These are phyloP conservation scores for Glebionis coronaria DNA, from an alignment of 129 eudicot genomes.

Conservation along the genomic window DNA sequence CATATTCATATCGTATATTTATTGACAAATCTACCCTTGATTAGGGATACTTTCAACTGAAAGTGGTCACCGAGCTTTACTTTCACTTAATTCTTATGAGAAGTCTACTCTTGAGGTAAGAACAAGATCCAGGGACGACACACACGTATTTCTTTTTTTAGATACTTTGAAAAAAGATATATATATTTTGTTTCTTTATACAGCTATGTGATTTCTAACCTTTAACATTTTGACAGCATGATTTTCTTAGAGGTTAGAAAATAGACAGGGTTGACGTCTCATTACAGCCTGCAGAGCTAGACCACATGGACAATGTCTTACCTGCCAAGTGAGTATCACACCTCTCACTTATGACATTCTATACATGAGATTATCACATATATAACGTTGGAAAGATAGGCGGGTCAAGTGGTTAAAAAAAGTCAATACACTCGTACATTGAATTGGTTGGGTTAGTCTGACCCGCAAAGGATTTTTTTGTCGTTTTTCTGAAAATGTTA, in stretches of 20 bases:
- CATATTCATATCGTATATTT: slow-evolving; percentile 9
- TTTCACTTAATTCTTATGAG: slow-evolving; percentile 69
- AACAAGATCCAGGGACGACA: slow-evolving; percentile 45
- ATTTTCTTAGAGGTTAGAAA: slow-evolving; percentile 86
- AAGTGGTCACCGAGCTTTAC: slow-evolving; percentile 74
- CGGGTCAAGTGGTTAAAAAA: too few species aligned
- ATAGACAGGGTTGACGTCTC: slow-evolving; percentile 88
- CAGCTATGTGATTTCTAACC: slow-evolving; percentile 66
- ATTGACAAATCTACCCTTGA: slow-evolving; percentile 13
- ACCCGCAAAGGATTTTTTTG: background rate
- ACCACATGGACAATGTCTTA: slow-evolving; percentile 75
- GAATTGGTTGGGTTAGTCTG: background rate
- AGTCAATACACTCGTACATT: background rate
- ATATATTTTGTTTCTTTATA: slow-evolving; percentile 6
- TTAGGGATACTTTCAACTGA: slow-evolving; percentile 97
- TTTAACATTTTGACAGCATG: slow-evolving; percentile 53
- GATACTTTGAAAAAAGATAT: background rate
- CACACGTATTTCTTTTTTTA: slow-evolving; percentile 52
- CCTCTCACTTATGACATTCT: background rate
- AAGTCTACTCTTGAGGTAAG: slow-evolving; percentile 85
- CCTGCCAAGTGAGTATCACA: slow-evolving; percentile 83
- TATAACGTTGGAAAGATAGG: background rate
- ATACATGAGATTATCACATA: background rate
- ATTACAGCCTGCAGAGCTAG: slow-evolving; percentile 86
- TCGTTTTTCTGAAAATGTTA: too few species aligned